Evolutionary conservation across 208 protist species (phyloP).

Genomic region (Leishmania arabica): DNA sequence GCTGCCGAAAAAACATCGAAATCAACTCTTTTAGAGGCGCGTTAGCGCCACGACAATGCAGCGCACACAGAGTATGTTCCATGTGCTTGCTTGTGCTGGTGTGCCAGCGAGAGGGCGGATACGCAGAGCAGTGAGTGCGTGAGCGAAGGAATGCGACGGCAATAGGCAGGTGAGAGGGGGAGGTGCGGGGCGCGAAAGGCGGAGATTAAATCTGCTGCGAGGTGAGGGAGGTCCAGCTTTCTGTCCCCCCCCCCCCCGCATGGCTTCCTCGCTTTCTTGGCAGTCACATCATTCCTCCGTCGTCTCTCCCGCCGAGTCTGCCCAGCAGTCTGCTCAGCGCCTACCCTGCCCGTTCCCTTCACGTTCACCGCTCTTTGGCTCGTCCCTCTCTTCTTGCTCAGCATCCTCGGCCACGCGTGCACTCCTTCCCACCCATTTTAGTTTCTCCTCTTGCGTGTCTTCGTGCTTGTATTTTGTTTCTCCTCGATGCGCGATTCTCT

Average conservation of each 20-base stretch:
- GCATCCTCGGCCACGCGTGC: background rate
- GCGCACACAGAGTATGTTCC: background rate
- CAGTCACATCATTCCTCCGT: background rate
- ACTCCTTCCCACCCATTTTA: too few species aligned
- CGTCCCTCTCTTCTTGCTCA: background rate
- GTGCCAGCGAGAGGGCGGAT: background rate
- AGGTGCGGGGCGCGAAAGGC: background rate
- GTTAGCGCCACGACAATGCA: background rate
- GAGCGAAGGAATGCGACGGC: background rate
- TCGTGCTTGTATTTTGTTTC: background rate
- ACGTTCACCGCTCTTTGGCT: background rate
- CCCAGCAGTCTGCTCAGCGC: background rate
- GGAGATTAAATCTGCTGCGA: background rate
- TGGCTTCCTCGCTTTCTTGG: background rate
- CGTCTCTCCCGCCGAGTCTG: background rate
- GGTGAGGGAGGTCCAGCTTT: background rate
- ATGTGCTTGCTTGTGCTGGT: background rate
- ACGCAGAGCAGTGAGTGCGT: background rate
- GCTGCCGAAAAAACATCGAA: conserved; percentile 42
- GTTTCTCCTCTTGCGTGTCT: background rate
- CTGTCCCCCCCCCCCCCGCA: background rate
- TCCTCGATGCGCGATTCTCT: background rate
- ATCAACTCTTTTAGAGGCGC: conserved; percentile 37
- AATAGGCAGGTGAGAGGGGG: background rate
- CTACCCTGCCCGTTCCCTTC: too few species aligned